A percentile compares a stretch with the other conserved stretches of the same genome.
Evolutionary conservation across 495 filamentous ascomycete species (phyloP).

Genomic region (Penicillium egyptiacum): DNA sequence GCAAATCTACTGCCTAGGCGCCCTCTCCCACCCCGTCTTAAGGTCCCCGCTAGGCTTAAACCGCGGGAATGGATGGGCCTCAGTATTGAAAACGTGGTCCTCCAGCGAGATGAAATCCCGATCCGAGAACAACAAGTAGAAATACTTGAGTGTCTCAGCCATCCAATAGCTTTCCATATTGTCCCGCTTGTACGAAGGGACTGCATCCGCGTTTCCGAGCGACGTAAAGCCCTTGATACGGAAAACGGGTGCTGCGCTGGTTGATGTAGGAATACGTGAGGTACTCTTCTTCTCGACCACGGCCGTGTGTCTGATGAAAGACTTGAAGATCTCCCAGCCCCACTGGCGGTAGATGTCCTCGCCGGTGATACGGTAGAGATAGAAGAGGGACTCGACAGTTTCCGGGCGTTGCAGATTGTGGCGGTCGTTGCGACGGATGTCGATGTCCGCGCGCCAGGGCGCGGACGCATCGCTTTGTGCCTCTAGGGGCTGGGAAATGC

Average conservation of each 20-base stretch:
- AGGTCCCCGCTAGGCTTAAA: conserved; percentile 79
- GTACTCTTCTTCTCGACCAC: conserved; percentile 58
- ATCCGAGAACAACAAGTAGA: conserved; percentile 91
- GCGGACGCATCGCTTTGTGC: conserved; percentile 22
- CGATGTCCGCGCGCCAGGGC: conserved; percentile 69
- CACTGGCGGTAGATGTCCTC: conserved; percentile 89
- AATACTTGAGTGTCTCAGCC: conserved; percentile 97
- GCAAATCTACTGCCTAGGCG: conserved; percentile 44
- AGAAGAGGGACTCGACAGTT: conserved; percentile 90
- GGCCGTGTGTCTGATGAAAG: conserved; percentile 79
- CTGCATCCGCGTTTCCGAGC: conserved; percentile 67
- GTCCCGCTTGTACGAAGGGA: conserved; percentile 65
- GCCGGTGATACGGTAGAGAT: conserved; percentile 98
- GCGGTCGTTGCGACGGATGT: conserved; percentile 69
- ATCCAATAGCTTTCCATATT: conserved; percentile 98
- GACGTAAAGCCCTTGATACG: conserved; percentile 70
- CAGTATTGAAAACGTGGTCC: conserved; percentile 89
- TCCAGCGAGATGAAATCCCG: conserved; percentile 80
- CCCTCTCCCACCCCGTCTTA: conserved; percentile 84
- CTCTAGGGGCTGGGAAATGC: conserved; percentile 37
- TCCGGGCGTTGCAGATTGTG: conserved; percentile 98
- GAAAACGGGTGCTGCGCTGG: conserved; percentile 4
- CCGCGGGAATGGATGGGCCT: conserved; percentile 86
- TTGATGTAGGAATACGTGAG: conserved; percentile 6
- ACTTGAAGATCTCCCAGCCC: conserved; percentile 98